These are phyloP conservation scores for Leptomonas seymouri DNA, from an alignment of 208 protist genomes.

Conservation along the genomic window DNA sequence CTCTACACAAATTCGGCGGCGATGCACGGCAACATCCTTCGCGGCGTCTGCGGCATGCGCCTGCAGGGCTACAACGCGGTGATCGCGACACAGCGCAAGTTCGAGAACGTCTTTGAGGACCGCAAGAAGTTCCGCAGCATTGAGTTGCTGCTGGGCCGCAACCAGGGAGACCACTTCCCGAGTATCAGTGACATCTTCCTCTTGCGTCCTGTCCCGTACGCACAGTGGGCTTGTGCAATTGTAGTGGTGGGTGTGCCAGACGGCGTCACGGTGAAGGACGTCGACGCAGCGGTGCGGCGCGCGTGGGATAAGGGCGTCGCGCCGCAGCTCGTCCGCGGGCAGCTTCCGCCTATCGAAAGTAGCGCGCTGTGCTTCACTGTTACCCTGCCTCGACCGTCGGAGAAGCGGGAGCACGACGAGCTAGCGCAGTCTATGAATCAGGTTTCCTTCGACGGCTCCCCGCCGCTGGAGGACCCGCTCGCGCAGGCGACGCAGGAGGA, in stretches of 20 bases:
- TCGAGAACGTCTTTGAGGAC: conserved; percentile 90
- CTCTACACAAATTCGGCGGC: conserved; percentile 94
- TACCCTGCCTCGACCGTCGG: conserved; percentile 23
- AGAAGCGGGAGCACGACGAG: conserved; percentile 22
- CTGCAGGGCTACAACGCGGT: conserved; percentile 73
- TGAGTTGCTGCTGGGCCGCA: conserved; percentile 78
- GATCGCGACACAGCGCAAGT: conserved; percentile 82
- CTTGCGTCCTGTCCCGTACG: conserved; percentile 59
- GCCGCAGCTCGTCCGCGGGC: conserved; percentile 22
- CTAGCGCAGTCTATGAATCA: conserved; percentile 24
- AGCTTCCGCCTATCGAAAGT: conserved; percentile 45
- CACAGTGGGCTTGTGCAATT: conserved; percentile 65
- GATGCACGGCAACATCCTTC: conserved; percentile 92
- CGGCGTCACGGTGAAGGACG: conserved; percentile 26
- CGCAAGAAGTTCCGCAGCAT: conserved; percentile 76
- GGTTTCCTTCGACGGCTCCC: conserved; percentile 10
- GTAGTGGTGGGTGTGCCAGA: conserved; percentile 52
- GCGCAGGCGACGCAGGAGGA: conserved; percentile 26
- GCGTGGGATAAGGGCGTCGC: conserved; percentile 56
- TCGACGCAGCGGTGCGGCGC: conserved; percentile 45
- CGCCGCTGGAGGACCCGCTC: conserved; percentile 14
- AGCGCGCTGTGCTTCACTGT: conserved; percentile 58
- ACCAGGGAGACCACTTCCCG: conserved; percentile 70
- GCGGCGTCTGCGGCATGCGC: conserved; percentile 73
- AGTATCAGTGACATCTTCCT: conserved; percentile 72